Evolutionary conservation across 495 filamentous ascomycete species (phyloP), one percentile per base, ranked within the genome.

Genomic region (Aspergillus steynii): DNA sequence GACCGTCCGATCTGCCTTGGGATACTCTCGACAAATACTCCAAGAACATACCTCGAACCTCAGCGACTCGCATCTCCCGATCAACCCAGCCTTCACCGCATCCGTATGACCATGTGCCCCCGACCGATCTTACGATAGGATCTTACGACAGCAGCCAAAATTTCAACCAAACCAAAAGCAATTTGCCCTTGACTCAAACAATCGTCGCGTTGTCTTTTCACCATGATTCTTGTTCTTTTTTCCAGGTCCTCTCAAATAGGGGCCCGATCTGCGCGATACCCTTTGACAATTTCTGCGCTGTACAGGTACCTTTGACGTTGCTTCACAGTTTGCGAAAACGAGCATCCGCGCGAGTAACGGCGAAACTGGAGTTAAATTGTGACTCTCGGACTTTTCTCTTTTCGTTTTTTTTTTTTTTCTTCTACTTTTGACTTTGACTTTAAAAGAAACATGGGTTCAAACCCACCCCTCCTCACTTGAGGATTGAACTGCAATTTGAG

Each of bases 51-150:
- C 60, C 27, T 50, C 55, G 15, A 71, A 65, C 49, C 62, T 76
- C 15, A 66, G 63, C 52, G 71, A 72, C 49, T 76, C 74, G 8
- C 62, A 67, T 53, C 56, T 76, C 53, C 74, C 74, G 8, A 78
- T 78, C 63, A 78, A 78, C 51, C 75, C 75, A 25, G 69, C 71
- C 53, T 70, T 68, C 53, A 53, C 60, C 28, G 26, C 63, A 28
- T 56, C 52, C 25, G 42, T 67, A 64, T 70, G 59, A 70, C 61
- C 20, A 50, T 48, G 37, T 15, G 37, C 37, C 37, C 14, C 37
- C 7, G 4, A 42, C 20, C 20, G 20, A 20, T 20, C 20, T 20
- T 20, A 20, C 20, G 20, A 20, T 20, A 61, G 5, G 47, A 25
- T 50, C 15, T 56, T 34, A 60, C 27, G 37, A 29, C 46, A 62